Conservation (phyloP, 1,284 basidiomycete genomes). For the Agroathelia rolfsii region DNA sequence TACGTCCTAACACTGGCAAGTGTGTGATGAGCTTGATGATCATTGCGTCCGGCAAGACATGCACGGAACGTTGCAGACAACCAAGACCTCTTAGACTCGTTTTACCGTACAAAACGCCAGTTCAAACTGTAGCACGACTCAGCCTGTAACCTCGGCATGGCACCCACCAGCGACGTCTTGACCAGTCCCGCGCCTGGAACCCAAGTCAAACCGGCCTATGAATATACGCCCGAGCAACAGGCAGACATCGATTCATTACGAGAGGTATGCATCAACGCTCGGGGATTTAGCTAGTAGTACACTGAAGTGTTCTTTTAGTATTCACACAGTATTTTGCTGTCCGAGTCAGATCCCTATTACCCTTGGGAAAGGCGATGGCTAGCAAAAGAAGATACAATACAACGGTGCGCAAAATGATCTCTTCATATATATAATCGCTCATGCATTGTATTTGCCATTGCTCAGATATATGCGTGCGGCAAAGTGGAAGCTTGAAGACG, state of each 20-base stretch:
- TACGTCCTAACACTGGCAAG: no score
- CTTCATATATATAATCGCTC: no score
- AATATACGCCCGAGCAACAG: constrained; percentile 56
- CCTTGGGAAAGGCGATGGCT: constrained; percentile 74
- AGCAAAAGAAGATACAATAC: constrained; percentile 59
- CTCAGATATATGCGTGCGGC: constrained; percentile 82
- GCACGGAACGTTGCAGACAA: no score
- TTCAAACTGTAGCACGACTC: no score
- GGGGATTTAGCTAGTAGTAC: constrained; percentile 5
- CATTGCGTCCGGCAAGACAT: no score
- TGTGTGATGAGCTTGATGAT: no score
- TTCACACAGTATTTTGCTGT: constrained; percentile 49
- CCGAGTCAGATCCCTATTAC: constrained; percentile 58
- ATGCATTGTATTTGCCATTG: no score
- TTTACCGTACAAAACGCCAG: no score
- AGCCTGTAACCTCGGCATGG: no score
- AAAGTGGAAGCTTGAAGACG: constrained; percentile 74
- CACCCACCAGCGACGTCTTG: constrained; percentile 34
- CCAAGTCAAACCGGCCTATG: constrained; percentile 41
- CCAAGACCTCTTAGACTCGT: no score
- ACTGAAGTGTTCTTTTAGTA: constrained; percentile 35
- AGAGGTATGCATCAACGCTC: constrained; percentile 35
- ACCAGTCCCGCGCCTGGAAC: constrained; percentile 33
- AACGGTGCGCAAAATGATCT: no score
- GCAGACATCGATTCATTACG: constrained; percentile 49